Evolutionary conservation across 805 yeast species (phyloP), one percentile per base, ranked within the genome.

Genomic region (Cyberlindnera meyerae): DNA sequence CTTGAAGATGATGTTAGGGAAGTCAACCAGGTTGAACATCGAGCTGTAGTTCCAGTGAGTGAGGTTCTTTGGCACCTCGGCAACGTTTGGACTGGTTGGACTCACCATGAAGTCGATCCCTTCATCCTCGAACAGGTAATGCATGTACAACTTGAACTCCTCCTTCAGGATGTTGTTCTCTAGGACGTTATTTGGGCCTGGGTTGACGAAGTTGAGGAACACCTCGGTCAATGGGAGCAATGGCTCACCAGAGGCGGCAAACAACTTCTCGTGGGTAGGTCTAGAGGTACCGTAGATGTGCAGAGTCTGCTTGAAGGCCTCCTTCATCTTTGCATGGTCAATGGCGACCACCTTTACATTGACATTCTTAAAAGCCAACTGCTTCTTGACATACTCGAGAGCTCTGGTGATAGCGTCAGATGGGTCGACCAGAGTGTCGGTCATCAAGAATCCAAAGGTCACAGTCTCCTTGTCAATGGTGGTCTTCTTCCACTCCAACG

Each of bases 1-100:
- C 51, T 79, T 85, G 61, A 76, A 66, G 5, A 71, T 68, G 45
- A 80, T 68, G 28, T 79, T 76, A 30, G 94, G 93, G 57, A 78
- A 71, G 57, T 83, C 93, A 42, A 82, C 59, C 42, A 82, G 50
- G 60, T 83, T 83, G 71, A 75, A 84, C 50, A 81, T 69, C 4
- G 88, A 65, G 9, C 89, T 79, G 66, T 84, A 84, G 13, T 86
- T 80, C 89, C 93, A 84, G 59, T 80, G 81, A 53, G 69, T 75
- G 6, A 82, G 71, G 44, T 73, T 68, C 35, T 73, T 75, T 29
- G 82, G 75, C 31, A 70, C 68, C 16, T 87, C 86, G 5, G 90
- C 86, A 36, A 80, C 82, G 47, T 81, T 80, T 40, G 74, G 73
- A 54, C 75, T 75, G 7, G 78, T 69, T 37, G 90, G 89, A 39